phyloP scores from a whole-genome alignment of 768 basidiomycete species.

The Mycena crocata region DNA sequence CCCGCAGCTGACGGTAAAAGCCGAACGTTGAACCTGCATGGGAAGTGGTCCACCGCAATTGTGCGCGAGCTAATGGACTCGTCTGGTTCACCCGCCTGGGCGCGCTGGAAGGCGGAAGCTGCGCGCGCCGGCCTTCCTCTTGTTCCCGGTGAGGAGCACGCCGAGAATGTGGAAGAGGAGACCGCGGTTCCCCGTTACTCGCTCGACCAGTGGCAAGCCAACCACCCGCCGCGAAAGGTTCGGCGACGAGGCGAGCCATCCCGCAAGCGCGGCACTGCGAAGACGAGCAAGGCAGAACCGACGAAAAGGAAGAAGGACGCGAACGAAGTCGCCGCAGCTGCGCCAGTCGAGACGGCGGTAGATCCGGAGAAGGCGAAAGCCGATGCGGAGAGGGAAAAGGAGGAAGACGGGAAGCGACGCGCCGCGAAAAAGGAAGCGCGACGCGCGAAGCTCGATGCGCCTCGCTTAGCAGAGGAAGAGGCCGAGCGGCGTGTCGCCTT shows the following conservation, averaged over 20 bases:
- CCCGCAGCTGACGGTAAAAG: slow-evolving; percentile 61
- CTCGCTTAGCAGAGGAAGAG: slow-evolving; percentile 28
- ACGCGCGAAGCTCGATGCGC: slow-evolving; percentile 25
- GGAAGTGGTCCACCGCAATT: slow-evolving; percentile 78
- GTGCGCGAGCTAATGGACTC: slow-evolving; percentile 77
- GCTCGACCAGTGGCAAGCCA: slow-evolving; percentile 22
- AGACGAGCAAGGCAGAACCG: not conserved
- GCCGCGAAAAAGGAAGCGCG: slow-evolving; percentile 30
- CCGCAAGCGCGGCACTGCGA: not conserved
- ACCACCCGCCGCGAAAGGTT: slow-evolving; percentile 13
- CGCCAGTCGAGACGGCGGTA: not conserved
- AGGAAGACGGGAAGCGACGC: slow-evolving; percentile 21
- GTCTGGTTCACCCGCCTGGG: slow-evolving; percentile 52
- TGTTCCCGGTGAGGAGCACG: slow-evolving; percentile 21
- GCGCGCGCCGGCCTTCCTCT: slow-evolving; percentile 21
- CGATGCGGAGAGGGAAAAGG: not conserved
- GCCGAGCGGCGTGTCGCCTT: slow-evolving; percentile 27
- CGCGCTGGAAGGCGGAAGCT: slow-evolving; percentile 31
- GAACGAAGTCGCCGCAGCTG: not conserved
- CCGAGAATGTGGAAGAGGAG: not conserved
- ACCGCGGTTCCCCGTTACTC: slow-evolving; percentile 16
- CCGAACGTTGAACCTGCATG: slow-evolving; percentile 64
- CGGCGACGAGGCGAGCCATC: not conserved
- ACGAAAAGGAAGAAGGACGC: not conserved
- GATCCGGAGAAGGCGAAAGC: too few relatives aligned